phyloP scores from a whole-genome alignment of 1,139 yeast genomes.

The Debaryomyces psychrophilus region DNA sequence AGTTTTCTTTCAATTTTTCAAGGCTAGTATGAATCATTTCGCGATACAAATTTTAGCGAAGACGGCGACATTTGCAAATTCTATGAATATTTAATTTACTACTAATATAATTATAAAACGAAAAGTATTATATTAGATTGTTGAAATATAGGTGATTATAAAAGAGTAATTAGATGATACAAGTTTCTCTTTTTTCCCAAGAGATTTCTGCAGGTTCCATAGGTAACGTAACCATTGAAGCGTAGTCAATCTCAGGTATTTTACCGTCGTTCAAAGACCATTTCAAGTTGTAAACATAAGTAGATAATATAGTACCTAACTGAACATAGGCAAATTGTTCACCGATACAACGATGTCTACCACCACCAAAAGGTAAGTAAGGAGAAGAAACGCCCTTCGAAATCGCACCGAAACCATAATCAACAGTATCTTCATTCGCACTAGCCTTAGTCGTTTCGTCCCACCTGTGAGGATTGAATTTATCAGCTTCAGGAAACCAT shows the following conservation, averaged over 20 bases:
- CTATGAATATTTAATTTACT: too few species aligned
- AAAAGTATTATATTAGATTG: neutral
- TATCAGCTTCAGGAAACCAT: conserved; percentile 73
- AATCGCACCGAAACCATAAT: conserved; percentile 94
- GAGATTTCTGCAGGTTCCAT: conserved; percentile 70
- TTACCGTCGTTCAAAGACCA: conserved; percentile 69
- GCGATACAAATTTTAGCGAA: conserved; percentile 1
- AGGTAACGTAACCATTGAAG: conserved; percentile 94
- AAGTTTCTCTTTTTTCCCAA: conserved; percentile 67
- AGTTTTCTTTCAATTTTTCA: neutral
- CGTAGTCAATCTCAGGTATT: conserved; percentile 81
- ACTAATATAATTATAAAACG: too few species aligned
- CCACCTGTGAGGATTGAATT: conserved; percentile 91
- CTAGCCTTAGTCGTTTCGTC: conserved; percentile 48
- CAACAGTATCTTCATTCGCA: conserved; percentile 57
- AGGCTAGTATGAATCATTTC: conserved; percentile 1
- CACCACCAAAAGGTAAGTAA: conserved; percentile 97
- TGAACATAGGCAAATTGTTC: conserved; percentile 97
- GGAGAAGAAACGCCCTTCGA: conserved; percentile 96
- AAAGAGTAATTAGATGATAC: conserved; percentile 23
- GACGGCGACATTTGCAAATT: neutral
- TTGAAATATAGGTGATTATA: neutral
- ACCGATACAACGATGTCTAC: conserved; percentile 99
- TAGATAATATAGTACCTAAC: conserved; percentile 80
- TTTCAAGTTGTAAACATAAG: conserved; percentile 73